A percentile compares a stretch with the other conserved stretches of the same genome.
Conservation (phyloP, 306 rosid species). For the Fragaria ananassa region DNA sequence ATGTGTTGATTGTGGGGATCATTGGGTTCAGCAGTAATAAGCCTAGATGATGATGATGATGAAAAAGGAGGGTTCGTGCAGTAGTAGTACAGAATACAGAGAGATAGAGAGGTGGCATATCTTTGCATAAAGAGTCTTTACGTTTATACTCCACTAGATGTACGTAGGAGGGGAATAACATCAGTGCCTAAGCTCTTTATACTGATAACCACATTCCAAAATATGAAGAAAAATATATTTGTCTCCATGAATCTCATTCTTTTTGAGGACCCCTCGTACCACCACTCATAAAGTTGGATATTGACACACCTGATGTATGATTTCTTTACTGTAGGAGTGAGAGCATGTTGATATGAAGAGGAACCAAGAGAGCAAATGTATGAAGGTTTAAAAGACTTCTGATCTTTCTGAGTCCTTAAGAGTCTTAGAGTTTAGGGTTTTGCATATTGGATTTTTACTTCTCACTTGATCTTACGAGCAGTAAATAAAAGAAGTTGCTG, state of each 20-base stretch:
- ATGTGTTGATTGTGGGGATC: conserved; percentile 48
- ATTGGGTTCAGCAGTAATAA: conserved; percentile 35
- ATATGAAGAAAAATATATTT: conserved; percentile 17
- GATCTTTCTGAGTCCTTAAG: not conserved
- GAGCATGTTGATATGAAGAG: not conserved
- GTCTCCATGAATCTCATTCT: conserved; percentile 22
- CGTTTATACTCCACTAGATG: conserved; percentile 62
- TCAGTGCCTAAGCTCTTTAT: conserved; percentile 35
- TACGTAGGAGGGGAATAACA: conserved; percentile 36
- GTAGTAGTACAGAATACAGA: conserved; percentile 6
- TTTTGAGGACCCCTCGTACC: not conserved
- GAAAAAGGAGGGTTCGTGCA: conserved; percentile 53
- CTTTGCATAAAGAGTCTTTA: conserved; percentile 74
- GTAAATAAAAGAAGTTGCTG: not conserved
- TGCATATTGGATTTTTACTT: not conserved
- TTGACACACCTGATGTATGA: not conserved
- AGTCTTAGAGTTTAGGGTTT: not conserved
- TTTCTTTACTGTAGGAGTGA: not conserved
- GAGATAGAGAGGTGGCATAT: conserved; percentile 25
- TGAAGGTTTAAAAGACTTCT: not conserved
- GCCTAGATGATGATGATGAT: conserved; percentile 16
- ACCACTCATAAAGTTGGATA: conserved; percentile 7
- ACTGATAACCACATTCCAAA: conserved; percentile 15
- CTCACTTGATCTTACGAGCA: not conserved
- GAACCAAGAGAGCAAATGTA: not conserved